Conservation (phyloP, 441 rosid genomes). For the Flueggea neowawraea region DNA sequence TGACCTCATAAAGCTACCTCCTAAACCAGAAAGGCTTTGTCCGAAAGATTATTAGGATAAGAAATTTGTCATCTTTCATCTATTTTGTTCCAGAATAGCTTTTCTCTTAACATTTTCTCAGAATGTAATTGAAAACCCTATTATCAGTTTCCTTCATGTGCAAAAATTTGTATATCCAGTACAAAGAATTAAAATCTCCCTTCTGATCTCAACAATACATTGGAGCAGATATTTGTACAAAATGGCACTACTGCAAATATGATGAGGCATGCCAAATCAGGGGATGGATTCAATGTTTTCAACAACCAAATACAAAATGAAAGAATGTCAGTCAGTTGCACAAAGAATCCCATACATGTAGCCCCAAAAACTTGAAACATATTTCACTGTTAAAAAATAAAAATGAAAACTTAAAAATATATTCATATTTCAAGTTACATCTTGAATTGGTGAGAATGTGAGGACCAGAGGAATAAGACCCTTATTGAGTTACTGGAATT, state of each 20-base stretch:
- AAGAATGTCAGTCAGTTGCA: not conserved
- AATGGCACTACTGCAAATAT: not conserved
- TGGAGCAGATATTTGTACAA: not conserved
- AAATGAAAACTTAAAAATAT: no score
- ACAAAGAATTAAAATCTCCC: no score
- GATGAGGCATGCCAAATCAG: no score
- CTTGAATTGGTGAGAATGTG: no score
- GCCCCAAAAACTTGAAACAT: not conserved
- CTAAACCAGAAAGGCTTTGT: no score
- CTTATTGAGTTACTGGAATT: no score
- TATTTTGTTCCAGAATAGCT: conserved; percentile 1
- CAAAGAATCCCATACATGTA: not conserved
- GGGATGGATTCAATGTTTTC: conserved; percentile 7
- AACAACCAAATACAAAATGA: conserved; percentile 2
- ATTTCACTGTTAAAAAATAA: no score
- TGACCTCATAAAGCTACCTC: no score
- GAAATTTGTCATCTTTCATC: not conserved
- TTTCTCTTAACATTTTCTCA: not conserved
- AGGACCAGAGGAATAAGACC: no score
- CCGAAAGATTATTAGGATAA: no score
- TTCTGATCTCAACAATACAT: no score
- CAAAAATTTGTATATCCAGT: no score
- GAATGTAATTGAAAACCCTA: not conserved
- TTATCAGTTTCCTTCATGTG: not conserved
- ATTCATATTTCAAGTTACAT: not conserved